These are phyloP conservation scores for Fusarium humuli DNA, from an alignment of 2,329 filamentous ascomycete genomes.

Conservation along the genomic window DNA sequence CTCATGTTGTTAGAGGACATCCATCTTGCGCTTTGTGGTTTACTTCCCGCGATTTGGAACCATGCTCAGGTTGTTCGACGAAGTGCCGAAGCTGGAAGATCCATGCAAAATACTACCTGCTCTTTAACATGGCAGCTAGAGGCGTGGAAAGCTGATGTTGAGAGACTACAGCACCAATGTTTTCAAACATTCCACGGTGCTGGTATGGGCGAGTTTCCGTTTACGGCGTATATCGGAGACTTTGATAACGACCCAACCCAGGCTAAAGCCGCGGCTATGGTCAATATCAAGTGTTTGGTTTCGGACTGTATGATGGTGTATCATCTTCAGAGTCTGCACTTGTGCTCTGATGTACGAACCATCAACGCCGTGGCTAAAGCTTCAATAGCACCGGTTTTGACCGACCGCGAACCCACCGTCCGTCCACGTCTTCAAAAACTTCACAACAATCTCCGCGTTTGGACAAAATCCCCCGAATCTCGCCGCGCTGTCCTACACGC, in stretches of 20 bases:
- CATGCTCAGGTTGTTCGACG: slow-evolving; percentile 45
- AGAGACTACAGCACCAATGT: slow-evolving; percentile 38
- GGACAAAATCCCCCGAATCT: slow-evolving; percentile 48
- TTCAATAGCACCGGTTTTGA: slow-evolving; percentile 6
- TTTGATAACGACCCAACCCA: slow-evolving; percentile 42
- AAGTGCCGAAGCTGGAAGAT: slow-evolving; percentile 22
- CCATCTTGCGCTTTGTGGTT: slow-evolving; percentile 49
- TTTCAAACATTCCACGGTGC: slow-evolving; percentile 25
- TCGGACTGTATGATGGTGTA: slow-evolving; percentile 53
- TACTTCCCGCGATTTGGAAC: slow-evolving; percentile 49
- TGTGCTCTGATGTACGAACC: slow-evolving; percentile 51
- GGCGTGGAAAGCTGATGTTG: slow-evolving; percentile 44
- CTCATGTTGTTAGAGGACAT: slow-evolving; percentile 52
- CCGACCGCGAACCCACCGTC: slow-evolving; percentile 23
- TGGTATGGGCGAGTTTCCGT: slow-evolving; percentile 31
- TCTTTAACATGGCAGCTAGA: slow-evolving; percentile 46
- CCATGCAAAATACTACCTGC: slow-evolving; percentile 17
- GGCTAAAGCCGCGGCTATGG: slow-evolving; percentile 43
- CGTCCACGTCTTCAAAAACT: slow-evolving; percentile 39
- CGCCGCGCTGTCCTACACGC: slow-evolving; percentile 52
- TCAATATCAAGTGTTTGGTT: slow-evolving; percentile 48
- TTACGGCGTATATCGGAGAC: slow-evolving; percentile 47
- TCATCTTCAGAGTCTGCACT: slow-evolving; percentile 52
- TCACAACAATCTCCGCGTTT: slow-evolving; percentile 42
- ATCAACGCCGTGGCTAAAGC: slow-evolving; percentile 46